A percentile compares a stretch with the other conserved stretches of the same genome.
These are phyloP conservation scores for Jamesozyma gamospora DNA, from an alignment of 805 yeast species.

Conservation along the genomic window DNA sequence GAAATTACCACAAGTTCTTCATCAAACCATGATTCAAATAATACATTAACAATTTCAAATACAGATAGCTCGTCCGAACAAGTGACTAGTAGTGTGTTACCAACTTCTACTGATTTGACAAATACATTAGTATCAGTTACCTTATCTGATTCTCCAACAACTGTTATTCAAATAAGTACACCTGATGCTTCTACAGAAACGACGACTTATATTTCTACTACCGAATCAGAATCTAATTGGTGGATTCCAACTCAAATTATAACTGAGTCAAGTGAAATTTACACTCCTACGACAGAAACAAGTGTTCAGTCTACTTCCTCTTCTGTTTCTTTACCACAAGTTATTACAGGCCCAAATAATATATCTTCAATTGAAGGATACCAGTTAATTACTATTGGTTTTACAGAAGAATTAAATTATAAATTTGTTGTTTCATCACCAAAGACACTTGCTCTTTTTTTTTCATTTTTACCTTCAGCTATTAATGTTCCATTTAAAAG, in stretches of 20 bases:
- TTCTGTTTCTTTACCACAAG: conserved; percentile 32
- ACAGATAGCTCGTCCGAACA: neutral
- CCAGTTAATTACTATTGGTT: conserved; percentile 30
- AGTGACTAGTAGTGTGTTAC: no score
- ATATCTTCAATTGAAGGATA: conserved; percentile 26
- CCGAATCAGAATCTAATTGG: conserved; percentile 2
- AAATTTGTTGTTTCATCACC: conserved; percentile 78
- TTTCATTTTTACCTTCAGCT: conserved; percentile 62
- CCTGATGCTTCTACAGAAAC: neutral
- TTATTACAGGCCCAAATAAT: conserved; percentile 31
- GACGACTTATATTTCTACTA: neutral
- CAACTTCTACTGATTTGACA: no score
- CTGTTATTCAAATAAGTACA: neutral
- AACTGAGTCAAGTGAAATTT: conserved; percentile 19
- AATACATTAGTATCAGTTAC: no score
- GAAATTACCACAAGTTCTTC: no score
- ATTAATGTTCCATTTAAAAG: conserved; percentile 50
- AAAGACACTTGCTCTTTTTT: conserved; percentile 66
- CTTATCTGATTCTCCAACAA: neutral
- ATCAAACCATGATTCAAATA: no score
- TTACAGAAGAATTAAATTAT: conserved; percentile 70
- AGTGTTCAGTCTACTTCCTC: conserved; percentile 36
- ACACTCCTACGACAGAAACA: neutral
- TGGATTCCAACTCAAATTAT: conserved; percentile 40
- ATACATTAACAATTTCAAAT: neutral